These are phyloP conservation scores for Globisporangium solare DNA, from an alignment of 352 stramenopile genomes.

Conservation along the genomic window DNA sequence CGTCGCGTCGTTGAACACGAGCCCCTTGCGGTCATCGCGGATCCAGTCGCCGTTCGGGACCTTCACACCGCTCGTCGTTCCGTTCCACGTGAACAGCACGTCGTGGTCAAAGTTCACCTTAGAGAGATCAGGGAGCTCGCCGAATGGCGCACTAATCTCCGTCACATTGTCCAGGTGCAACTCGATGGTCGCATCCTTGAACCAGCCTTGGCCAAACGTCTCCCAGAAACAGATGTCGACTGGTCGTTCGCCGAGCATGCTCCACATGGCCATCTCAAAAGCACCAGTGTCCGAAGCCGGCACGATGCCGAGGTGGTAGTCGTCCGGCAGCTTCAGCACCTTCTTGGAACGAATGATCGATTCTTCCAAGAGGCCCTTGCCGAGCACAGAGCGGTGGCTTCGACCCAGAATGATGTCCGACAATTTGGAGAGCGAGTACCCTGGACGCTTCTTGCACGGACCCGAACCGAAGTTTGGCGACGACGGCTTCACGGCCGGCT, in stretches of 20 bases:
- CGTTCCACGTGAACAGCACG: conserved; percentile 99
- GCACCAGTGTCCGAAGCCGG: conserved; percentile 97
- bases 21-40: conserved; percentile 88
- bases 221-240: conserved; percentile 97
- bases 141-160: conserved; percentile 95
- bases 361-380: conserved; percentile 94
- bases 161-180: conserved; percentile 93
- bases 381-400: conserved; percentile 96
- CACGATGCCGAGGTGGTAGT: conserved; percentile 96
- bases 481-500: conserved; percentile 66
- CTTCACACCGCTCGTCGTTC: conserved; percentile 96
- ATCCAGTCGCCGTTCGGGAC: conserved; percentile 97
- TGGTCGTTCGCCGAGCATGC: conserved; percentile 92
- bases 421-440: conserved; percentile 90
- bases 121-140: conserved; percentile 93
- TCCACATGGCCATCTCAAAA: conserved; percentile 99
- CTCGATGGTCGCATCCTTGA: conserved; percentile 93
- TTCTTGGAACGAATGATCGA: conserved; percentile 95
- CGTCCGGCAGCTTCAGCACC: conserved; percentile 91
- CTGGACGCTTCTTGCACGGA: conserved; percentile 98
- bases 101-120: conserved; percentile 95
- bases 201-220: conserved; percentile 97
- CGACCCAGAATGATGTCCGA: conserved; percentile 88
- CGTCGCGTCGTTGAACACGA: conserved; percentile 98
- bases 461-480: conserved; percentile 97